Evolutionary conservation across 106 monocot genomes (phyloP).

Genomic region (Dendrobium huoshanense): DNA sequence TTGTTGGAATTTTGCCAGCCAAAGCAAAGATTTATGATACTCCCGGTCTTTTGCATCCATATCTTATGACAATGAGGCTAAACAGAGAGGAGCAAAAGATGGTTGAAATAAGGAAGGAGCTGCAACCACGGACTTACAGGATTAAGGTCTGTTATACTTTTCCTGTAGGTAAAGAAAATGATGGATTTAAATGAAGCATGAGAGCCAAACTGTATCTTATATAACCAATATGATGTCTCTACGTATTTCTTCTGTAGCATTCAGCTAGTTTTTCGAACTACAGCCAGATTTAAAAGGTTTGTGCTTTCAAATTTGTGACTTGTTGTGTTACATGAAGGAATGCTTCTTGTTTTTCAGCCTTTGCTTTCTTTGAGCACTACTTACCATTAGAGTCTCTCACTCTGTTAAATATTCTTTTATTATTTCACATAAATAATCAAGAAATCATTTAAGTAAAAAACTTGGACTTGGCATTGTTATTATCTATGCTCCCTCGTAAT

Average conservation of each 20-base stretch:
- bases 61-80: conserved; percentile 76
- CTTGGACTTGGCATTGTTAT: neutral
- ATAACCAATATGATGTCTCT: no score
- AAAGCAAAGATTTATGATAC: conserved; percentile 99
- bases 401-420: neutral
- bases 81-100: conserved; percentile 92
- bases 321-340: neutral
- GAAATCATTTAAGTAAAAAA: neutral
- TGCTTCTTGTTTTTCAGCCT: neutral
- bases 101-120: conserved; percentile 94
- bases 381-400: neutral
- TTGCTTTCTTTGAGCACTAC: neutral
- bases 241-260: neutral
- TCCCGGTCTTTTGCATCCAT: conserved; percentile 88
- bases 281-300: no score
- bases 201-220: no score
- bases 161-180: no score
- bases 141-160: conserved; percentile 45
- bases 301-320: no score
- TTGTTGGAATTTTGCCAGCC: conserved; percentile 76
- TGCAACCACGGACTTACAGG: conserved; percentile 68
- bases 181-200: no score
- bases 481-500: neutral
- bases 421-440: neutral
- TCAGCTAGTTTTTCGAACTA: neutral